A percentile compares a stretch with the other conserved stretches of the same genome.
Evolutionary conservation across 208 protist genomes (phyloP).

Genomic region (Leishmania tarentolae): DNA sequence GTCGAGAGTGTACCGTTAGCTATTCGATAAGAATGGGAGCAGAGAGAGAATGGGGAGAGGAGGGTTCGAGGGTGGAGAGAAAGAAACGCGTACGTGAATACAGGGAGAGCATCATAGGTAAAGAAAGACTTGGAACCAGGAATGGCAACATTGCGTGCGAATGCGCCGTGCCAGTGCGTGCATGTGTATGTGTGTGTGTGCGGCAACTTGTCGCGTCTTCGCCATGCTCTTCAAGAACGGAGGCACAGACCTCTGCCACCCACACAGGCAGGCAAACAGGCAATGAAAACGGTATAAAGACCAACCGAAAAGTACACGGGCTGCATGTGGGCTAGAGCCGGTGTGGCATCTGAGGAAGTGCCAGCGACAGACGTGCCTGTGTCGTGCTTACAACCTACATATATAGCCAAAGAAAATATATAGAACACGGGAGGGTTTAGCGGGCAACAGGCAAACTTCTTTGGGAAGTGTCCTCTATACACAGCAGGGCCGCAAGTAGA

Average conservation of each 20-base stretch:
- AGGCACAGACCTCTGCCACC: background rate
- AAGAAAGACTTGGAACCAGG: background rate
- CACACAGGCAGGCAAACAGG: background rate
- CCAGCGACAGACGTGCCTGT: too few species aligned
- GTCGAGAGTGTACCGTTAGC: background rate
- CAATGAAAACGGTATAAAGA: background rate
- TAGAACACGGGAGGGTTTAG: background rate
- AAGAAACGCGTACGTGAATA: background rate
- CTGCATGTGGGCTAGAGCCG: background rate
- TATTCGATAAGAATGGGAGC: too few species aligned
- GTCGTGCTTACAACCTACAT: background rate
- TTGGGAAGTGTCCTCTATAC: background rate
- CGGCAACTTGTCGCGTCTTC: background rate
- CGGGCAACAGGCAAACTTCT: background rate
- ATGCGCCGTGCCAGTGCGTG: background rate
- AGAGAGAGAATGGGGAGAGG: background rate
- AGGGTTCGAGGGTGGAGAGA: background rate
- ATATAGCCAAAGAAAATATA: background rate
- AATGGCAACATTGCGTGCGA: background rate
- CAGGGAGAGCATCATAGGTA: background rate
- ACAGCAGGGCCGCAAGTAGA: slow-evolving; percentile 1
- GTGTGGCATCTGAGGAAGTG: background rate
- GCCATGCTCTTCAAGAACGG: background rate
- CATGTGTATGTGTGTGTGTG: background rate
- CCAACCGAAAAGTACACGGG: background rate